Evolutionary conservation across 306 rosid genomes (phyloP).

Genomic region (Vigna reflexopilosa): DNA sequence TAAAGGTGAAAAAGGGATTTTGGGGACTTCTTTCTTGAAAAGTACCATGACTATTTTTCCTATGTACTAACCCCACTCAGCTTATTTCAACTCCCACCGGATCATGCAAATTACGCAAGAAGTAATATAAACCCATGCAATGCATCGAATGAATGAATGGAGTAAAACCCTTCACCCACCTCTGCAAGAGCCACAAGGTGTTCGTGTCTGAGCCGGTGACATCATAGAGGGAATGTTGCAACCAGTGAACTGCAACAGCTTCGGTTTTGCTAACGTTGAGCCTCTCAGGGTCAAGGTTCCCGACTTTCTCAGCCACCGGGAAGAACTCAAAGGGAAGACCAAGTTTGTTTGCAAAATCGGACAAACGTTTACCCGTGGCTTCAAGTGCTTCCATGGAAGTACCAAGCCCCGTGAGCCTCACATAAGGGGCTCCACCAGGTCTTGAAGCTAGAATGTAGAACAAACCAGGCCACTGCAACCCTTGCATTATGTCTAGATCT

Average conservation of each 20-base stretch:
- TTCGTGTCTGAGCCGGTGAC: slow-evolving; percentile 94
- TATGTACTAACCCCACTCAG: slow-evolving; percentile 31
- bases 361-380: slow-evolving; percentile 87
- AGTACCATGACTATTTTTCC: slow-evolving; percentile 34
- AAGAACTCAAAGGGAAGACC: slow-evolving; percentile 93
- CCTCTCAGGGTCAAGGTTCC: slow-evolving; percentile 77
- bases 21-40: slow-evolving; percentile 39
- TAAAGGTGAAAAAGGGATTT: slow-evolving; percentile 37
- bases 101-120: slow-evolving; percentile 17
- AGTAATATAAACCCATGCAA: slow-evolving; percentile 28
- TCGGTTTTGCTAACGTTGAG: slow-evolving; percentile 80
- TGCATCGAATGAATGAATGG: neutral
- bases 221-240: slow-evolving; percentile 97
- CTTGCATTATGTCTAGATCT: slow-evolving; percentile 98
- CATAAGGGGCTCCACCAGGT: slow-evolving; percentile 93
- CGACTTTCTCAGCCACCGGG: slow-evolving; percentile 88
- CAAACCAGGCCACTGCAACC: slow-evolving; percentile 96
- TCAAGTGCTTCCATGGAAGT: slow-evolving; percentile 85
- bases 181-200: slow-evolving; percentile 91
- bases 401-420: slow-evolving; percentile 88
- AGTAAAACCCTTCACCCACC: slow-evolving; percentile 54
- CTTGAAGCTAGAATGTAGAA: slow-evolving; percentile 92
- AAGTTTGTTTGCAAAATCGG: slow-evolving; percentile 86
- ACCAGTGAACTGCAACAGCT: slow-evolving; percentile 98
- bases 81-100: slow-evolving; percentile 11